Evolutionary conservation across 169 alveolate genomes (phyloP).

Genomic region (Eimeria falciformis): DNA sequence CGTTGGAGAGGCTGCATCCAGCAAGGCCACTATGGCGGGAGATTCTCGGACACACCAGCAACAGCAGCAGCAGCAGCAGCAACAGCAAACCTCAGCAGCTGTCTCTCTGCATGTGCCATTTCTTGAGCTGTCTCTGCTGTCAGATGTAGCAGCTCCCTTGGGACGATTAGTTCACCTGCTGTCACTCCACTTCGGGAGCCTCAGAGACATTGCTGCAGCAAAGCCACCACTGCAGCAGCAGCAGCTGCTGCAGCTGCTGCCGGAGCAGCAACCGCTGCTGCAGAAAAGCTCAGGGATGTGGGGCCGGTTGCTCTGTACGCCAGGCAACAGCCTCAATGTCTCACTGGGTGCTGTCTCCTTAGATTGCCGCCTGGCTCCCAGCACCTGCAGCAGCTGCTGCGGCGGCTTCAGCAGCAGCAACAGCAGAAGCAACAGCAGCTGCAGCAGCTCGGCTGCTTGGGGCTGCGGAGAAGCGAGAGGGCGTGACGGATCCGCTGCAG

Average conservation of each 20-base stretch:
- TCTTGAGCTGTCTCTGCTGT: constrained; percentile 14
- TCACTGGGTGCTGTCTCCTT: constrained; percentile 18
- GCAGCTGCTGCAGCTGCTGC: constrained; percentile 8
- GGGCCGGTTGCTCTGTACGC: constrained; percentile 31
- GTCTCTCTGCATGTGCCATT: constrained; percentile 36
- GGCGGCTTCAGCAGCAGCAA: not conserved
- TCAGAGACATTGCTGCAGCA: constrained; percentile 17
- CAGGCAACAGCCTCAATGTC: constrained; percentile 41
- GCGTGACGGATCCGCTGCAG: constrained; percentile 32
- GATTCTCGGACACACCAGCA: not conserved
- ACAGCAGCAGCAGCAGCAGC: constrained; percentile 52
- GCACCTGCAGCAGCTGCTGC: constrained; percentile 9
- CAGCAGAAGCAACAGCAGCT: constrained; percentile 17
- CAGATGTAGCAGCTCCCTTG: constrained; percentile 19
- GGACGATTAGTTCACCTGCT: constrained; percentile 4
- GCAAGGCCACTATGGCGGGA: not conserved
- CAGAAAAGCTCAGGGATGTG: not conserved
- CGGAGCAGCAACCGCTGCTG: not conserved
- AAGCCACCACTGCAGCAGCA: not conserved
- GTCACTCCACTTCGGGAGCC: not conserved
- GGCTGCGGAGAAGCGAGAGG: not conserved
- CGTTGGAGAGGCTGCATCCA: not conserved
- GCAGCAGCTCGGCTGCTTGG: not conserved
- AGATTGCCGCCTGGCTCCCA: constrained; percentile 14
- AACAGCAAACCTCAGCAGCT: constrained; percentile 4